Percentiles rank a stretch among this genome's conserved stretches.
Conservation (phyloP, 352 stramenopile genomes). For the Globisporangium spiculum region DNA sequence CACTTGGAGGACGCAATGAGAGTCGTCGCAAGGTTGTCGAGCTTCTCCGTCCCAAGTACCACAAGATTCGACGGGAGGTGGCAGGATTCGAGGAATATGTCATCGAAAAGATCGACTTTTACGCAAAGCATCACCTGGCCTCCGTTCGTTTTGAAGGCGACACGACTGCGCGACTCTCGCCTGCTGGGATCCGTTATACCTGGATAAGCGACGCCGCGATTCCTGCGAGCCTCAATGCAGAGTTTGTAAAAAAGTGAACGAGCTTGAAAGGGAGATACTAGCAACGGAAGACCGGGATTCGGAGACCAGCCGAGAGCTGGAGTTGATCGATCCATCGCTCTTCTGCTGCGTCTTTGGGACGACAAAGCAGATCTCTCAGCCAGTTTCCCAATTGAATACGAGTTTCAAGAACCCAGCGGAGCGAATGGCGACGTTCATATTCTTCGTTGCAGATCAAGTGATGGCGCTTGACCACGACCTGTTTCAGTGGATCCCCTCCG, state of each 20-base stretch:
- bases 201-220: slow-evolving; percentile 37
- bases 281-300: slow-evolving; percentile 41
- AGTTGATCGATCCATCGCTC: slow-evolving; percentile 61
- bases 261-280: slow-evolving; percentile 29
- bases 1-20: too few species aligned
- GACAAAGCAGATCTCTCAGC: slow-evolving; percentile 15
- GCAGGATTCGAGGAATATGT: too few species aligned
- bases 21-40: too few species aligned
- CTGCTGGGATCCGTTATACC: background rate
- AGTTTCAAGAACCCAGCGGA: slow-evolving; percentile 10
- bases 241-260: slow-evolving; percentile 27
- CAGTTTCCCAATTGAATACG: background rate
- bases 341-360: slow-evolving; percentile 52
- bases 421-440: slow-evolving; percentile 33
- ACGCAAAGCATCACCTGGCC: background rate
- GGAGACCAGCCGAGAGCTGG: slow-evolving; percentile 36
- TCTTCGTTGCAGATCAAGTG: slow-evolving; percentile 21
- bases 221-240: slow-evolving; percentile 19
- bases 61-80: background rate
- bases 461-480: slow-evolving; percentile 19
- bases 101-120: background rate
- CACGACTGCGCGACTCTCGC: too few species aligned
- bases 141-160: too few species aligned
- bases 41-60: background rate
- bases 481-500: slow-evolving; percentile 45